phyloP scores from a whole-genome alignment of 176 grass and related monocot species.

The Oryza glaberrima region DNA sequence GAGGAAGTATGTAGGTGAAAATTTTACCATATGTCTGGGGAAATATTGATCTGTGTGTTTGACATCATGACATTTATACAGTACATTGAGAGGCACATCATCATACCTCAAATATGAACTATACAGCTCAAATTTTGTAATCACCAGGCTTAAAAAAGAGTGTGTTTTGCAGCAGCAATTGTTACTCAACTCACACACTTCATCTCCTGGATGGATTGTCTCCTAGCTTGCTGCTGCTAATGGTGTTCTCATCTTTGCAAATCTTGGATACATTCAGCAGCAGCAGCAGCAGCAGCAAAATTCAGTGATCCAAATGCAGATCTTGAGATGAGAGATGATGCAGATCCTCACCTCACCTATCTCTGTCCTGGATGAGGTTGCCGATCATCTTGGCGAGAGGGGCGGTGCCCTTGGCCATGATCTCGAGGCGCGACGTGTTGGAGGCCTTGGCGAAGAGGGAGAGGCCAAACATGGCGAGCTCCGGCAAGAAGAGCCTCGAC shows the following conservation, averaged over 20 bases:
- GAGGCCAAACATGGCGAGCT: constrained; percentile 85
- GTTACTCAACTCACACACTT: constrained; percentile 13
- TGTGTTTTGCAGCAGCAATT: constrained; percentile 22
- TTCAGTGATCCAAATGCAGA: constrained; percentile 44
- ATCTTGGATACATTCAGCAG: constrained; percentile 29
- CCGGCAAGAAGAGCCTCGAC: constrained; percentile 84
- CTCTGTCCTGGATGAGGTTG: constrained; percentile 83
- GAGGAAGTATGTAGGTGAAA: not conserved
- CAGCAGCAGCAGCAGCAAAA: constrained; percentile 38
- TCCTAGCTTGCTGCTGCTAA: constrained; percentile 34
- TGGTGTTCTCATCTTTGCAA: constrained; percentile 32
- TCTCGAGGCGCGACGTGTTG: constrained; percentile 88
- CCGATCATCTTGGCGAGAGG: constrained; percentile 89
- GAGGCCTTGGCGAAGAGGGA: constrained; percentile 82
- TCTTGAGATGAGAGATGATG: constrained; percentile 30
- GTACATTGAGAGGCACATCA: constrained; percentile 19
- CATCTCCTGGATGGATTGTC: not conserved
- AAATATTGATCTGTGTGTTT: constrained; percentile 29
- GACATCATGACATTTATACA: constrained; percentile 27
- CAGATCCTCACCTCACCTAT: constrained; percentile 35
- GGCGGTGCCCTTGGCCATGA: constrained; percentile 93
- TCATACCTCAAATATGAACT: constrained; percentile 35
- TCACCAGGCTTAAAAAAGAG: not conserved
- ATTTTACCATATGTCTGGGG: not conserved
- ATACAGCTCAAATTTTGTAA: constrained; percentile 27